phyloP scores from a whole-genome alignment of 495 filamentous ascomycete genomes.

The Aspergillus mulundensis region DNA sequence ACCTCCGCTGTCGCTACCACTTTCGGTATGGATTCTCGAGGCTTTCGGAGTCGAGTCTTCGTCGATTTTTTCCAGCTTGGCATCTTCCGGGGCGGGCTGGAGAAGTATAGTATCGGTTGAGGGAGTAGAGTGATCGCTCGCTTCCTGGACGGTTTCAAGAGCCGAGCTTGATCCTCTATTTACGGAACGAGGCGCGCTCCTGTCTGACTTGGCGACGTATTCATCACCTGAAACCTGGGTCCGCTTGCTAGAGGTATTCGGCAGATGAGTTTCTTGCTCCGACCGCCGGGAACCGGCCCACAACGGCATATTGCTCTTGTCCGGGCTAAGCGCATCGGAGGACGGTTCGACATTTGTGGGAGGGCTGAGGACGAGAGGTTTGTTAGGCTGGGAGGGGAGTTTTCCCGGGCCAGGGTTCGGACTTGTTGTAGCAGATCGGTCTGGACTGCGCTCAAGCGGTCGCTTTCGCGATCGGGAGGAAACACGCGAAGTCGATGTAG shows the following conservation, averaged over 20 bases:
- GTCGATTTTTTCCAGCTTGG: conserved; percentile 34
- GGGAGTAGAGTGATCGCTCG: conserved; percentile 74
- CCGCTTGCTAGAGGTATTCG: conserved; percentile 45
- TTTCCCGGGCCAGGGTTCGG: conserved; percentile 34
- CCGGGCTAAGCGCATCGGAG: conserved; percentile 56
- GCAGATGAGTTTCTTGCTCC: conserved; percentile 33
- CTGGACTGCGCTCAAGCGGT: conserved; percentile 65
- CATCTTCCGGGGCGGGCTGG: conserved; percentile 27
- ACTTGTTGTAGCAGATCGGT: conserved; percentile 48
- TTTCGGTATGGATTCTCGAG: conserved; percentile 34
- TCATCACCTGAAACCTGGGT: conserved; percentile 29
- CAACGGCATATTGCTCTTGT: conserved; percentile 60
- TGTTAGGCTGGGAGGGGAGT: conserved; percentile 53
- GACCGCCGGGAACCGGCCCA: conserved; percentile 50
- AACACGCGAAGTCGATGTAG: conserved; percentile 26
- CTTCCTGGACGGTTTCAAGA: conserved; percentile 91
- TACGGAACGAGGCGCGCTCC: conserved; percentile 32
- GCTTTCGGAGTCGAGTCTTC: conserved; percentile 39
- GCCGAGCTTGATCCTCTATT: conserved; percentile 64
- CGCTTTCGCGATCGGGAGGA: conserved; percentile 63
- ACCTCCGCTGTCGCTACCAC: conserved; percentile 49
- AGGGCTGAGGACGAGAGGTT: conserved; percentile 51
- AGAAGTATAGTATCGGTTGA: conserved; percentile 45
- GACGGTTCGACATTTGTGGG: conserved; percentile 49
- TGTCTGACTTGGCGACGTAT: conserved; percentile 28